Conservation (phyloP, 2,329 filamentous ascomycete species). For the Geosmithia morbida region DNA sequence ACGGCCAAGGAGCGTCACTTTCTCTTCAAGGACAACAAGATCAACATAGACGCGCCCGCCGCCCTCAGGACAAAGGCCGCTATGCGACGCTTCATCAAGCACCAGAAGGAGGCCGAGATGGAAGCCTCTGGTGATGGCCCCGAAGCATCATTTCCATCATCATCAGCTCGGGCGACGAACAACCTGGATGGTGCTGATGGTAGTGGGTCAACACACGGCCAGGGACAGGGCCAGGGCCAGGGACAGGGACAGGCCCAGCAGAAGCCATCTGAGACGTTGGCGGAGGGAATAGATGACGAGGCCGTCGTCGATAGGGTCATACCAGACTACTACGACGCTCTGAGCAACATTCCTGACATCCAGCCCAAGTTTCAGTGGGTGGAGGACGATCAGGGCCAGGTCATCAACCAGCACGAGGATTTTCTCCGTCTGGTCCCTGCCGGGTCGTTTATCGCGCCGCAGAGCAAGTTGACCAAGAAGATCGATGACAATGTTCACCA, state of each 20-base stretch:
- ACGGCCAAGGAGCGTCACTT: constrained; percentile 75
- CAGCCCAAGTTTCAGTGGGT: constrained; percentile 68
- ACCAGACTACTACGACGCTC: constrained; percentile 87
- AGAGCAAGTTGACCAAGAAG: constrained; percentile 59
- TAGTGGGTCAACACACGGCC: too few relatives aligned
- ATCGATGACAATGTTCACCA: constrained; percentile 87
- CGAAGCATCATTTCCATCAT: too few relatives aligned
- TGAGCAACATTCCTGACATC: constrained; percentile 77
- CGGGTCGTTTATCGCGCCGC: constrained; percentile 61
- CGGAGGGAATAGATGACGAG: constrained; percentile 88
- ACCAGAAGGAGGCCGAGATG: constrained; percentile 53
- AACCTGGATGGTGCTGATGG: too few relatives aligned
- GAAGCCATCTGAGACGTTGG: constrained; percentile 50
- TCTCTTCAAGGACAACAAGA: constrained; percentile 63
- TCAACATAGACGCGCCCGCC: constrained; percentile 81
- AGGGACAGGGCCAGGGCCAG: too few relatives aligned
- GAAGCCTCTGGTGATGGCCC: not conserved
- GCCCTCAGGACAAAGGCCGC: constrained; percentile 71
- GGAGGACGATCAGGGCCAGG: constrained; percentile 76
- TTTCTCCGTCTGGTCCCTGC: constrained; percentile 64
- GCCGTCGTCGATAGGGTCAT: constrained; percentile 55
- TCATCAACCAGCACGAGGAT: constrained; percentile 78
- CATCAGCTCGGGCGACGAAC: too few relatives aligned
- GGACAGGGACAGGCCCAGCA: constrained; percentile 3
- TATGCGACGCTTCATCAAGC: constrained; percentile 78